These are phyloP conservation scores for Gossypium arboreum DNA, from an alignment of 345 rosid genomes.

Conservation along the genomic window DNA sequence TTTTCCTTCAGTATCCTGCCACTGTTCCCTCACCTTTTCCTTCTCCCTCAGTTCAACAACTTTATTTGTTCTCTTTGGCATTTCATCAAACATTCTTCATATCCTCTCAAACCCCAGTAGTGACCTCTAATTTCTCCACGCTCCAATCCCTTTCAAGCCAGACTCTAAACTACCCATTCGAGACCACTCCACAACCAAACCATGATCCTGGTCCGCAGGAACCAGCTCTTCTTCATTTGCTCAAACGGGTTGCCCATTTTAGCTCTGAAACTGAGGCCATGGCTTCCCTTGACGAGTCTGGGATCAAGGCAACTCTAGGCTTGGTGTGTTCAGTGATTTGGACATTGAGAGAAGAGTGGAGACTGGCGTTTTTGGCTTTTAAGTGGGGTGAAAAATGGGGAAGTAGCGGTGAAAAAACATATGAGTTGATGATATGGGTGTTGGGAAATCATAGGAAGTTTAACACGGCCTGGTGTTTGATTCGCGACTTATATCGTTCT, in stretches of 20 bases:
- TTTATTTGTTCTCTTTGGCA: constrained; percentile 31
- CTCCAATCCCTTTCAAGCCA: constrained; percentile 34
- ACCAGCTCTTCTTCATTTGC: constrained; percentile 29
- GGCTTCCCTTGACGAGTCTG: constrained; percentile 44
- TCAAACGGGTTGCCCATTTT: constrained; percentile 42
- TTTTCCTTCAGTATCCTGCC: not conserved
- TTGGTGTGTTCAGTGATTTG: constrained; percentile 56
- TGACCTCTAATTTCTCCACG: constrained; percentile 19
- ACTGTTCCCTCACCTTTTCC: not conserved
- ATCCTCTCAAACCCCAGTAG: constrained; percentile 13
- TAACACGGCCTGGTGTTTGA: constrained; percentile 73
- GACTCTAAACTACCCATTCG: constrained; percentile 22
- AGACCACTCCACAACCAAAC: constrained; percentile 13
- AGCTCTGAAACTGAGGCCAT: constrained; percentile 53
- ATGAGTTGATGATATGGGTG: constrained; percentile 59
- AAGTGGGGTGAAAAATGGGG: constrained; percentile 69
- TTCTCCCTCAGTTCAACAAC: constrained; percentile 12
- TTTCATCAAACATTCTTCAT: constrained; percentile 47
- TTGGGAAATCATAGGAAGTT: constrained; percentile 71
- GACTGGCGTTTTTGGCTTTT: constrained; percentile 63
- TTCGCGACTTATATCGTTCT: constrained; percentile 55
- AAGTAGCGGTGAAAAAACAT: constrained; percentile 43
- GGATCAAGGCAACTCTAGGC: constrained; percentile 32
- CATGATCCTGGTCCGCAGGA: constrained; percentile 20
- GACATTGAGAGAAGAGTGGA: constrained; percentile 65